Evolutionary conservation across 2,329 filamentous ascomycete species (phyloP).

Genomic region (Phoma herbarum): DNA sequence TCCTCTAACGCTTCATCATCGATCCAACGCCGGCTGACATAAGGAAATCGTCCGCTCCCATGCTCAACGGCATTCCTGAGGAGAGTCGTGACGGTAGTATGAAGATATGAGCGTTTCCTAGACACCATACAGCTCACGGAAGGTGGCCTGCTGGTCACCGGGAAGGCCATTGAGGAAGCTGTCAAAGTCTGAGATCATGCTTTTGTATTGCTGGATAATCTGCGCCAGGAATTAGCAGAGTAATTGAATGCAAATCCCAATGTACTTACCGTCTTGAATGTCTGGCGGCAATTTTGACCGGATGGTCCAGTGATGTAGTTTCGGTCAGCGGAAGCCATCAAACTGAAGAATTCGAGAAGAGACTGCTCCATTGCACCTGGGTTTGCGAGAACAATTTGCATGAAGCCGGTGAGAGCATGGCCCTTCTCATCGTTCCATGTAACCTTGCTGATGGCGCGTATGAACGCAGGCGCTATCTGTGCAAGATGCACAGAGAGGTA

Average conservation of each 20-base stretch:
- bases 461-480: slow-evolving; percentile 82
- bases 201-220: slow-evolving; percentile 64
- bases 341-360: slow-evolving; percentile 80
- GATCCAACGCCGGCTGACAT: slow-evolving; percentile 40
- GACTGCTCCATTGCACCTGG: slow-evolving; percentile 91
- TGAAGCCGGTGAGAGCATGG: slow-evolving; percentile 91
- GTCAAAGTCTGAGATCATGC: slow-evolving; percentile 63
- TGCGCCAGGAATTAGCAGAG: slow-evolving; percentile 38
- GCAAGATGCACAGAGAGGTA: slow-evolving; percentile 80
- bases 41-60: slow-evolving; percentile 24
- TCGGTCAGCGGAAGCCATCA: slow-evolving; percentile 76
- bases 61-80: neutral
- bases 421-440: slow-evolving; percentile 93
- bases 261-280: slow-evolving; percentile 69
- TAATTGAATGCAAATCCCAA: neutral
- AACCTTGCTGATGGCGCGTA: slow-evolving; percentile 82
- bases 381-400: slow-evolving; percentile 82
- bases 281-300: slow-evolving; percentile 68
- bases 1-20: slow-evolving; percentile 31
- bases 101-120: slow-evolving; percentile 27
- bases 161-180: slow-evolving; percentile 59
- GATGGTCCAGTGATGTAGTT: slow-evolving; percentile 66
- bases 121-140: slow-evolving; percentile 55
- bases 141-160: slow-evolving; percentile 53
- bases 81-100: slow-evolving; percentile 4